A percentile compares a stretch with the other conserved stretches of the same genome.
Evolutionary conservation across 257 asterid genomes (phyloP).

Genomic region (Jacaranda mimosifolia): DNA sequence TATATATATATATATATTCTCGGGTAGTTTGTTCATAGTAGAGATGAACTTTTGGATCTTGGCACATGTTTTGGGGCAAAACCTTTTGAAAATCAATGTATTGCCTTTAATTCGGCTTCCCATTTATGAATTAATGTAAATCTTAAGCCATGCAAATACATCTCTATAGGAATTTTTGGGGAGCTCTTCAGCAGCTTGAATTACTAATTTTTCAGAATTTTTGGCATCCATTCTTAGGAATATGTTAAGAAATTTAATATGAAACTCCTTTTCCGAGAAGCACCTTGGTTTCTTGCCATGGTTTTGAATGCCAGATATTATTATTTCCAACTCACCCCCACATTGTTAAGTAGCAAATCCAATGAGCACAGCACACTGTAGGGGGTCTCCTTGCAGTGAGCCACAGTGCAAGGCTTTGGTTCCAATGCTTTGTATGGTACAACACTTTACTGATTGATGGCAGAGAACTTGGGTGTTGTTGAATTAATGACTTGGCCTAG

Average conservation of each 20-base stretch:
- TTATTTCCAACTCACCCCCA: no score
- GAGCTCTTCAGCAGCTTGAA: slow-evolving; percentile 3
- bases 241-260: not conserved
- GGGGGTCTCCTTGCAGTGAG: not conserved
- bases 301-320: not conserved
- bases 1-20: not conserved
- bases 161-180: not conserved
- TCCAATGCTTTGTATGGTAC: not conserved
- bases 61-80: not conserved
- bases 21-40: not conserved
- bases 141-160: not conserved
- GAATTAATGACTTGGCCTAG: not conserved
- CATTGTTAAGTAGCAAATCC: not conserved
- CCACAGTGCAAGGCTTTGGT: no score
- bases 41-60: not conserved
- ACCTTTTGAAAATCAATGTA: not conserved
- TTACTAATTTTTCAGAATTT: not conserved
- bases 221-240: not conserved
- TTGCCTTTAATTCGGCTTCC: not conserved
- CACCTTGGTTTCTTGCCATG: no score
- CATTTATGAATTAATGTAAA: not conserved
- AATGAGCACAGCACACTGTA: not conserved
- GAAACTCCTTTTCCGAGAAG: slow-evolving; percentile 5
- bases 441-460: slow-evolving; percentile 11
- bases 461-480: not conserved